Evolutionary conservation across 1,284 basidiomycete species (phyloP).

Genomic region (Boletus smithii): DNA sequence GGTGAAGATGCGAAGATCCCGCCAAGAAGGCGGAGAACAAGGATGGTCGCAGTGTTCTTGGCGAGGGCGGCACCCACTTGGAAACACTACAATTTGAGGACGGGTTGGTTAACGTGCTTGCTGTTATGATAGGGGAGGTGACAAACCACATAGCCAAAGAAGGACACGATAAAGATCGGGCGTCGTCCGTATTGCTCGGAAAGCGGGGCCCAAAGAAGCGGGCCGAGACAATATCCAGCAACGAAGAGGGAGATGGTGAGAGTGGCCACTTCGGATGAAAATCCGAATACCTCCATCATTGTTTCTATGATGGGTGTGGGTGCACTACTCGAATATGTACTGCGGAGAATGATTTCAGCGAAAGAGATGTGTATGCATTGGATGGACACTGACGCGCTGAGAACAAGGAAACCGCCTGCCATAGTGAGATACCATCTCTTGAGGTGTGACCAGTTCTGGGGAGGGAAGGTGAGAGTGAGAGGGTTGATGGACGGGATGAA

Average conservation of each 20-base stretch:
- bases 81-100: slow-evolving; percentile 44
- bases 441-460: slow-evolving; percentile 53
- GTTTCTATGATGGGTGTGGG: slow-evolving; percentile 46
- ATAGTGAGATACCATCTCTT: slow-evolving; percentile 67
- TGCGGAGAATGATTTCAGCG: slow-evolving; percentile 24
- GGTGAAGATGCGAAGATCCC: slow-evolving; percentile 53
- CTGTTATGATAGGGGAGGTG: not conserved
- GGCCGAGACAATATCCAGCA: slow-evolving; percentile 56
- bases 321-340: slow-evolving; percentile 62
- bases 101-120: not conserved
- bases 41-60: slow-evolving; percentile 53
- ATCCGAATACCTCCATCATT: slow-evolving; percentile 51
- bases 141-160: slow-evolving; percentile 58
- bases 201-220: slow-evolving; percentile 62
- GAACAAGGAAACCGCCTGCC: slow-evolving; percentile 57
- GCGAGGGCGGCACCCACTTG: slow-evolving; percentile 64
- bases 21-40: slow-evolving; percentile 64
- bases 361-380: not conserved
- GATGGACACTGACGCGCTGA: slow-evolving; percentile 54
- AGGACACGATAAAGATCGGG: slow-evolving; percentile 65
- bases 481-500: not conserved
- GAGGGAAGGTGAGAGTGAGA: not conserved
- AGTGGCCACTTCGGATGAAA: slow-evolving; percentile 51
- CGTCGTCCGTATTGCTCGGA: slow-evolving; percentile 56
- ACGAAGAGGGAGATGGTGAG: slow-evolving; percentile 55